Percentiles rank a stretch among this genome's conserved stretches.
Evolutionary conservation across 768 basidiomycete genomes (phyloP).

Genomic region (Galerina marginata): DNA sequence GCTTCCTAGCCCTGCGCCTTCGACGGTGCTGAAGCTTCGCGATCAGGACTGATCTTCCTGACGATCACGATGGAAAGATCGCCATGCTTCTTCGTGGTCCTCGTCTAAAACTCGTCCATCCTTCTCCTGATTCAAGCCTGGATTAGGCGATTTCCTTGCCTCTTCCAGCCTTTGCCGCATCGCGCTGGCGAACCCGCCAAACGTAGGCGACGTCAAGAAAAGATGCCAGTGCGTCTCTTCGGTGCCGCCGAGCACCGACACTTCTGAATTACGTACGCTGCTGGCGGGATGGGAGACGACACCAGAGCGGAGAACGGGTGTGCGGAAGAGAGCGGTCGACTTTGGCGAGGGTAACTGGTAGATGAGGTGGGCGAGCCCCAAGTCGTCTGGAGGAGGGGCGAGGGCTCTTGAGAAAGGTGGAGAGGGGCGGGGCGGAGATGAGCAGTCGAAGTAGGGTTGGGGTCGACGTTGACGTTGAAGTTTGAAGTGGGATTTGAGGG

Average conservation of each 20-base stretch:
- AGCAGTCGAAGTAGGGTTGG: constrained; percentile 5
- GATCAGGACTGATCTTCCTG: not conserved
- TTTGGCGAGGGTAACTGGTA: no score
- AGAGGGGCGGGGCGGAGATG: constrained; percentile 34
- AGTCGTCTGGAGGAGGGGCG: constrained; percentile 45
- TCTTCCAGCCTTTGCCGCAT: constrained; percentile 43
- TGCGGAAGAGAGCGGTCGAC: no score
- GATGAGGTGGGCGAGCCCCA: constrained; percentile 45
- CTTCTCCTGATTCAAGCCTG: not conserved
- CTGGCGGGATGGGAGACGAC: no score
- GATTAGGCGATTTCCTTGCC: constrained; percentile 20
- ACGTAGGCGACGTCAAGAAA: constrained; percentile 13
- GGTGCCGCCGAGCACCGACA: no score
- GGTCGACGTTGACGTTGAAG: not conserved
- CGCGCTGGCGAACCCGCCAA: constrained; percentile 41
- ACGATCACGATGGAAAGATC: not conserved
- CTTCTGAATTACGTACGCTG: not conserved
- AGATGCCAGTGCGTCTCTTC: no score
- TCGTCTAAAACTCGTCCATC: not conserved
- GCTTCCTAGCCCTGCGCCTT: constrained; percentile 27
- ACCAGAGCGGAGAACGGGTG: no score
- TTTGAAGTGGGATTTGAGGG: not conserved
- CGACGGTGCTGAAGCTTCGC: constrained; percentile 2
- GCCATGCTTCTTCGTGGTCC: not conserved
- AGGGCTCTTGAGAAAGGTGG: constrained; percentile 25